Evolutionary conservation across 192 early-diverging fungal species (phyloP), one percentile per base, ranked within the genome.

Genomic region (Dissophora globulifera): DNA sequence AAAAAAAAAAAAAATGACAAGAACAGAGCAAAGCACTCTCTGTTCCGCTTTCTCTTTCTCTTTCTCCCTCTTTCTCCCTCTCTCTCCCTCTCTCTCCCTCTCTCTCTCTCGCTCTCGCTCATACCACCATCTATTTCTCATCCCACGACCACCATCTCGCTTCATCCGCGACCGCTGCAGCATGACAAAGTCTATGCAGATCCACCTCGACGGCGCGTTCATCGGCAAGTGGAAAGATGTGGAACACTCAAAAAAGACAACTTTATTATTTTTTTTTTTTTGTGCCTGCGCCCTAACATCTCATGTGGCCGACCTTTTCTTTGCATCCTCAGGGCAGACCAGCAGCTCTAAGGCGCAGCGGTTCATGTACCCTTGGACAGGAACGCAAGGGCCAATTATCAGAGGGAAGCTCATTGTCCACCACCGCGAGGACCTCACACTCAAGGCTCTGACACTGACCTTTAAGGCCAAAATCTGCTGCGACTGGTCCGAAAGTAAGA

Each of bases 361-460:
- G 19, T 27, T 75, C 29, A 66, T 75, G 62, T 75, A 52, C 35
- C 71, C 71, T 3, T 75, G 71, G 71, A 75, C 71, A 25, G 71
- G 62, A 0, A 75, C 71, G 2, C 71, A 75, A 29, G 71, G 71
- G 9, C 71, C 71, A 0, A 45, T 75, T 32, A 66, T 75, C 45
- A 66, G 58, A n/a, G 71, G 71, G 55, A 75, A 75, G 26, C 71
- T 75, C 33, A 54, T 75, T 17, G n/a, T 75, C 43, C 60, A 56
- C 20, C 48, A 66, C 41, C 43, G 47, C 17, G 71, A 75, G 42
- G 71, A 75, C 33, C 12, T 75, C n/a, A 66, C 71, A 17, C 45
- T 75, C 22, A 75, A 60, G 32, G 41, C 56, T 1, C 51, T 75
- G 15, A 55, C 61, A 1, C 62, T 75, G 17, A 75, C 55, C 40